Evolutionary conservation across 2,329 filamentous ascomycete species (phyloP).

Genomic region (Penicillium janthinellum): DNA sequence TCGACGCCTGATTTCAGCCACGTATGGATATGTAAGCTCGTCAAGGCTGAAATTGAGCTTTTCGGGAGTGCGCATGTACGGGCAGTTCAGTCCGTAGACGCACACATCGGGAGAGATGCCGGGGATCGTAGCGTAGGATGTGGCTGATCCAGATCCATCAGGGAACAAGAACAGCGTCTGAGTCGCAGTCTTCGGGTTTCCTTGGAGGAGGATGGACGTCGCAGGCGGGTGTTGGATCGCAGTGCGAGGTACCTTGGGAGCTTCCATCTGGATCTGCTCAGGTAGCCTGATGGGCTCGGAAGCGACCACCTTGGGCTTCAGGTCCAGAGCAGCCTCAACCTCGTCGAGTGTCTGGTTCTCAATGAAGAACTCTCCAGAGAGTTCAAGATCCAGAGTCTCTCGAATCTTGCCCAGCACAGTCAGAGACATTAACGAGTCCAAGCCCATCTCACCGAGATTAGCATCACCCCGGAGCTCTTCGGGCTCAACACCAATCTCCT

Average conservation of each 20-base stretch:
- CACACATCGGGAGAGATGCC: constrained; percentile 44
- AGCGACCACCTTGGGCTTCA: constrained; percentile 39
- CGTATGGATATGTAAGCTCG: constrained; percentile 41
- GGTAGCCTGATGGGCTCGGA: constrained; percentile 25
- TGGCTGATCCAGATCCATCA: constrained; percentile 51
- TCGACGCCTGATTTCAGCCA: constrained; percentile 50
- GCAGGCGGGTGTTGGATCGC: constrained; percentile 38
- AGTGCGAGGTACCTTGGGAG: constrained; percentile 21
- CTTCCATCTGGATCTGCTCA: constrained; percentile 25
- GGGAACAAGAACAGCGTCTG: constrained; percentile 48
- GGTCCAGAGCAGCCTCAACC: constrained; percentile 41
- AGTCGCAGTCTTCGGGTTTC: constrained; percentile 46
- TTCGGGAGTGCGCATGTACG: constrained; percentile 48
- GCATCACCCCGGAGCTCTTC: constrained; percentile 44
- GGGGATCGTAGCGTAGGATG: constrained; percentile 49
- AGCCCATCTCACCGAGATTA: constrained; percentile 47
- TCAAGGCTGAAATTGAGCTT: constrained; percentile 39
- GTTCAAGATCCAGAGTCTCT: constrained; percentile 45
- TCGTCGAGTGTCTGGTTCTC: constrained; percentile 47
- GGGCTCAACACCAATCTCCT: constrained; percentile 48
- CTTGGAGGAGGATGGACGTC: constrained; percentile 47
- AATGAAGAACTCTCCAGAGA: constrained; percentile 48
- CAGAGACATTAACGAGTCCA: constrained; percentile 51
- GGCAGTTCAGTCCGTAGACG: constrained; percentile 48
- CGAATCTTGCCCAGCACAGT: constrained; percentile 50